Base-by-base conservation (phyloP, 2,329 filamentous ascomycete species). In the Pseudophaeomoniella oleicola region DNA sequence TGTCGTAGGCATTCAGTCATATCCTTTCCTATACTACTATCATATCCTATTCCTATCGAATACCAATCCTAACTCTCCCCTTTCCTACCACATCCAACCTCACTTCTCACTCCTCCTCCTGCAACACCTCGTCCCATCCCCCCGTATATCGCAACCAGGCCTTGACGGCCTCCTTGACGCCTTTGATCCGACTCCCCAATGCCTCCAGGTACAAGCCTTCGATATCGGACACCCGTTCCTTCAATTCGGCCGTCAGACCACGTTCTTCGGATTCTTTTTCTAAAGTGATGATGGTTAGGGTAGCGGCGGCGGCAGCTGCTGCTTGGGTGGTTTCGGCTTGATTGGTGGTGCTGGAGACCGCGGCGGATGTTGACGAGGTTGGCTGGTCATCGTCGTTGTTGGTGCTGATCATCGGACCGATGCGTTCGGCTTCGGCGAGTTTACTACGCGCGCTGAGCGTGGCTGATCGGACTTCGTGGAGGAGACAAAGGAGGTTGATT, bases 91-190 rank as follows among this genome's bases (percentile, higher is more conserved):
- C n/a, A n/a, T 29, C 10, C 22, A 10, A 29, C 22, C 10, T 13
- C 22, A 32, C 12, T 17, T n/a, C 16, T 34, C 32, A 34, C 30
- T 37, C 36, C 53, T 79, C 75, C 32, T 80, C 63, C 43, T n/a
- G n/a, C n/a, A n/a, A n/a, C n/a, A 72, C 66, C 57, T 92, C 85
- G 46, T 93, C 86, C 84, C 87, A 93, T 1, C 85, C 88, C n/a
- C 82, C 85, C 42, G 75, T 78, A 50, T 74, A 71, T 43, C 84
- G 59, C 46, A 94, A 64, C 62, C 77, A 87, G 18, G 69, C 70
- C 37, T 78, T 77, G 0, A 94, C 78, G 36, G 80, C 66, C 52
- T 76, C 73, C 58, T 83, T 88, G 43, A 87, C 77, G 12, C 66
- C 70, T 42, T 72, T 72, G 47, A 96, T 69, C 38, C 77, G 74